phyloP scores from a whole-genome alignment of 352 stramenopile species.

The Hyaloperonospora arabidopsidis region DNA sequence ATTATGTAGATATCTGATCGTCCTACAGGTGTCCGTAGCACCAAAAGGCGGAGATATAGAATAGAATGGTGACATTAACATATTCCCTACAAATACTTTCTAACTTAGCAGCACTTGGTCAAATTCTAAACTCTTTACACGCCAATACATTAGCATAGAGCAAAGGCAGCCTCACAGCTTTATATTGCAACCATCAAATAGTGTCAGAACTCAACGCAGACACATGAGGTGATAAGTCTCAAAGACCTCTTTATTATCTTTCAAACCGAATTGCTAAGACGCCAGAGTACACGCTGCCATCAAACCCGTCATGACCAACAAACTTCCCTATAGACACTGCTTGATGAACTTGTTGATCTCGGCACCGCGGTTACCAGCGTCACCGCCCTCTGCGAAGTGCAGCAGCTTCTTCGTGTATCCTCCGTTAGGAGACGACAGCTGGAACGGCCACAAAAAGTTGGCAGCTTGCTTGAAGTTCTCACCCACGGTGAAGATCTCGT shows the following conservation, averaged over 20 bases:
- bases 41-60: too few relatives aligned
- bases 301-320: slow-evolving; percentile 3
- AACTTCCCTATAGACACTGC: slow-evolving; percentile 84
- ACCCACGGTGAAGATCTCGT: slow-evolving; percentile 98
- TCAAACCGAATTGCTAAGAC: slow-evolving; percentile 48
- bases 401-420: slow-evolving; percentile 92
- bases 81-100: too few relatives aligned
- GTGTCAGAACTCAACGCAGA: too few relatives aligned
- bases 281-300: slow-evolving; percentile 13
- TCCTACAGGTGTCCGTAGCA: too few relatives aligned
- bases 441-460: slow-evolving; percentile 99
- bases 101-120: too few relatives aligned
- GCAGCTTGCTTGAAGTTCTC: slow-evolving; percentile 98
- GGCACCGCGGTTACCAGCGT: slow-evolving; percentile 87
- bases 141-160: too few relatives aligned
- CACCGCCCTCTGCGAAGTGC: slow-evolving; percentile 90
- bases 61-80: too few relatives aligned
- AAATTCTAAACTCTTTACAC: too few relatives aligned
- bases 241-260: slow-evolving; percentile 38
- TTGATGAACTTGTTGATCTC: slow-evolving; percentile 94
- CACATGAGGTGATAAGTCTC: too few relatives aligned
- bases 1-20: too few relatives aligned
- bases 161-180: too few relatives aligned
- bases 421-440: slow-evolving; percentile 95
- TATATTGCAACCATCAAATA: too few relatives aligned